These are phyloP conservation scores for Fusarium sacchari DNA, from an alignment of 2,329 filamentous ascomycete genomes.

Conservation along the genomic window DNA sequence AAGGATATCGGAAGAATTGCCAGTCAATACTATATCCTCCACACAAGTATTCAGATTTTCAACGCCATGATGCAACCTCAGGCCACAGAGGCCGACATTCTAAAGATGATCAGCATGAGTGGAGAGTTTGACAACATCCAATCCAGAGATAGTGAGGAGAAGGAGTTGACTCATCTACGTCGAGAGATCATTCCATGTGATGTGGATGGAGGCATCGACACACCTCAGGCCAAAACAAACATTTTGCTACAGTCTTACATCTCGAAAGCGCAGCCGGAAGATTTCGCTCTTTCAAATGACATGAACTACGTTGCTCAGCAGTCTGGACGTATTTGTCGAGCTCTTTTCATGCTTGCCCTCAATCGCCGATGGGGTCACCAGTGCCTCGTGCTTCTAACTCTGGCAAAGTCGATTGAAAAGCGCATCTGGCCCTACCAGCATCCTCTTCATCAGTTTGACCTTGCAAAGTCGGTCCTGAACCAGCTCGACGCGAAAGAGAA, in stretches of 20 bases:
- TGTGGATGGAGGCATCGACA: slow-evolving; percentile 76
- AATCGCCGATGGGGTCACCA: slow-evolving; percentile 97
- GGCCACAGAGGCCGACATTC: slow-evolving; percentile 88
- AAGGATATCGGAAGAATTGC: slow-evolving; percentile 98
- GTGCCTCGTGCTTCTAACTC: slow-evolving; percentile 86
- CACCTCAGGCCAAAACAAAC: slow-evolving; percentile 91
- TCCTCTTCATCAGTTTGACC: slow-evolving; percentile 92
- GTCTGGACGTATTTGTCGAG: slow-evolving; percentile 90
- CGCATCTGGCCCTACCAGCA: slow-evolving; percentile 95
- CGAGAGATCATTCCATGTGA: slow-evolving; percentile 79
- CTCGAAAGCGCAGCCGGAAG: slow-evolving; percentile 85
- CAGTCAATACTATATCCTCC: slow-evolving; percentile 95
- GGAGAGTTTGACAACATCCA: slow-evolving; percentile 98
- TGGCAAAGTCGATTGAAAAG: slow-evolving; percentile 98
- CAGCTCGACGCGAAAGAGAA: slow-evolving; percentile 85
- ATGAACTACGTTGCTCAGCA: slow-evolving; percentile 96
- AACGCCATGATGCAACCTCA: slow-evolving; percentile 91
- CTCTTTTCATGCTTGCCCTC: slow-evolving; percentile 96
- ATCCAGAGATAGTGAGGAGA: slow-evolving; percentile 86
- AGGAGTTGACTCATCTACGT: slow-evolving; percentile 81
- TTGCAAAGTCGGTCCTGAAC: slow-evolving; percentile 83
- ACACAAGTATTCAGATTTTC: slow-evolving; percentile 95
- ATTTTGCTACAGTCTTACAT: slow-evolving; percentile 95
- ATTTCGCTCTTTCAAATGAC: slow-evolving; percentile 93
- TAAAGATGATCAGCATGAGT: slow-evolving; percentile 97